phyloP scores from a whole-genome alignment of 139 green algal genomes.

The Closterium sp. region DNA sequence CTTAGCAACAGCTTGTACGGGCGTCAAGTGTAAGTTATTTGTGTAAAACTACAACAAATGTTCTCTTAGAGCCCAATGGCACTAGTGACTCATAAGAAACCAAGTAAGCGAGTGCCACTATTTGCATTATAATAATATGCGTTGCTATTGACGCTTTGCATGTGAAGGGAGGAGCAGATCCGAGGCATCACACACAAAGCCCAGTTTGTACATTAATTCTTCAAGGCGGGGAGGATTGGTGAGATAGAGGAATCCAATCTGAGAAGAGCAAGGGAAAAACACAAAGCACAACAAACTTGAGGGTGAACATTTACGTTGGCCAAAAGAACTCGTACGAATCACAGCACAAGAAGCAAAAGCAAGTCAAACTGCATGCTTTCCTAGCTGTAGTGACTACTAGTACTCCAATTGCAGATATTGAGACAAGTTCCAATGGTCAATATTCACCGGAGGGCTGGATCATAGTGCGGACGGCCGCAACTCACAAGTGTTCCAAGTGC shows the following conservation, averaged over 20 bases:
- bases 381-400: too few relatives aligned
- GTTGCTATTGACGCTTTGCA: not conserved
- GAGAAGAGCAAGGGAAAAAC: not conserved
- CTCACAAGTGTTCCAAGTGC: conserved; percentile 62
- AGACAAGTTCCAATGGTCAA: too few relatives aligned
- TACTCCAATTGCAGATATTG: too few relatives aligned
- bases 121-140: not conserved
- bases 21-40: too few relatives aligned
- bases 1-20: too few relatives aligned
- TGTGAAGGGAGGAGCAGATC: not conserved
- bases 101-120: not conserved
- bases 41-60: too few relatives aligned
- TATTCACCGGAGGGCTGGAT: too few relatives aligned
- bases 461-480: too few relatives aligned
- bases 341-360: too few relatives aligned
- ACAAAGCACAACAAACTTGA: not conserved
- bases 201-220: not conserved
- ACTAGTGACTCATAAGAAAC: too few relatives aligned
- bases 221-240: not conserved
- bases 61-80: not conserved
- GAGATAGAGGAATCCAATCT: not conserved
- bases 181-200: not conserved
- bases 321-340: too few relatives aligned
- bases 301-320: not conserved
- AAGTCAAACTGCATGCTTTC: too few relatives aligned